Evolutionary conservation across 306 rosid species (phyloP).

Genomic region (Astragalus glycyphyllos): DNA sequence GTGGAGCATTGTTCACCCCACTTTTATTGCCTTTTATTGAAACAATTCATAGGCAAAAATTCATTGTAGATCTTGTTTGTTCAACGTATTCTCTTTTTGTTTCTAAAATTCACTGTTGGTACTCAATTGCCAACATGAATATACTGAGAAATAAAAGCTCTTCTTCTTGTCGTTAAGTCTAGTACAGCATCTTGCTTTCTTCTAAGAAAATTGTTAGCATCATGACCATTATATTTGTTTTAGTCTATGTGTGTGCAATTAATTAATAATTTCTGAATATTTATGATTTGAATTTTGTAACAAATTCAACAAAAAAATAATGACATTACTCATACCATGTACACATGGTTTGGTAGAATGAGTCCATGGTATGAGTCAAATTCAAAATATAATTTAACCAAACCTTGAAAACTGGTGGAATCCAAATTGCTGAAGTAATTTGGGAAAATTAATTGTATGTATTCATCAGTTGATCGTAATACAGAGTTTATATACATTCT

Average conservation of each 20-base stretch:
- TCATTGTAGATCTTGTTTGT: constrained; percentile 11
- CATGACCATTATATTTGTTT: constrained; percentile 5
- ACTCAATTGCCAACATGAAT: constrained; percentile 28
- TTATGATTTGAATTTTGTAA: neutral
- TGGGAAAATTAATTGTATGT: too few species aligned
- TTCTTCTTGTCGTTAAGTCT: constrained; percentile 47
- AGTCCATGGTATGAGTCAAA: constrained; percentile 45
- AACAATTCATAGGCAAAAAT: constrained; percentile 29
- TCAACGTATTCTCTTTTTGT: constrained; percentile 34
- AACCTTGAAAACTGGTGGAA: constrained; percentile 38
- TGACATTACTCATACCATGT: too few species aligned
- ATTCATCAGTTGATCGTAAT: too few species aligned
- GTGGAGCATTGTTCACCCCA: constrained; percentile 31
- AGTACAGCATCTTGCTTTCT: constrained; percentile 35
- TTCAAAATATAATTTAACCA: constrained; percentile 29
- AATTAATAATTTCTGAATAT: too few species aligned
- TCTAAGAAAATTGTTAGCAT: neutral
- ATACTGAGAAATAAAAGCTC: constrained; percentile 24
- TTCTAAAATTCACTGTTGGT: constrained; percentile 29
- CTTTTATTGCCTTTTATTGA: constrained; percentile 39
- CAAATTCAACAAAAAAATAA: neutral
- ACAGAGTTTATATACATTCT: too few species aligned
- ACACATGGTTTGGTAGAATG: constrained; percentile 6
- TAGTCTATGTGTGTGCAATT: neutral
- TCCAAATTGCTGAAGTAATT: constrained; percentile 48